Base-by-base conservation (phyloP, 2,329 filamentous ascomycete species). In the Cryphonectria radicalis region DNA sequence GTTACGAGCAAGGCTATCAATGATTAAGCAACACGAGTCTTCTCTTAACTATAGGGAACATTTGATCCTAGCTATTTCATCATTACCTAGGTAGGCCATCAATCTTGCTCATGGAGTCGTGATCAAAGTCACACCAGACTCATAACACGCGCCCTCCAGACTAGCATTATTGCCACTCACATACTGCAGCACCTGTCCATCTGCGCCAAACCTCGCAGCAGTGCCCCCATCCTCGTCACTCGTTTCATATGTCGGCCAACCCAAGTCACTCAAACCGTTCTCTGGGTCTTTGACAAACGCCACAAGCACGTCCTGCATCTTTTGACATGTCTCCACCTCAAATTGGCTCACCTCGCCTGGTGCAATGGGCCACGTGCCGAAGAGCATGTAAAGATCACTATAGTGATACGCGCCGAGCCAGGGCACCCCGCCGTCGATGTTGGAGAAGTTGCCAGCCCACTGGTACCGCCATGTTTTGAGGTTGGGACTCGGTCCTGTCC, bases 221-320 rank as follows among this genome's bases (percentile, higher is more conserved):
- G 66, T 67, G 5, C 66, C 66, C 8, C 66, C 66, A 25, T 50
- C 13, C 11, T 60, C 66, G 0, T 59, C 66, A n/a, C 35, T n/a
- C 25, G 66, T 60, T 17, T 67, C 66, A 37, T 67, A 71, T 4
- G 2, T 78, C 77, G 59, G 57, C 70, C 70, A 72, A 2, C 63
- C 57, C 55, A 70, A 35, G 22, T n/a, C 43, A 4, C 86, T 57
- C 78, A 83, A n/a, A 77, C 86, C 73, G 77, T 87, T 22, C 84
- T 88, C 73, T 79, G 74, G 73, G 80, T 82, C 63, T n/a, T 60
- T 67, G 57, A 65, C 74, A 69, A 76, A 72, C 6, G 73, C 70
- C 11, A 75, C 63, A 67, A 74, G 76, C 28, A 72, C 42, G 4
- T 77, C 73, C 67, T 78, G 75, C 66, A 69, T 69, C 37, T 64